These are phyloP conservation scores for Gossypium anomalum DNA, from an alignment of 345 rosid species.

Conservation along the genomic window DNA sequence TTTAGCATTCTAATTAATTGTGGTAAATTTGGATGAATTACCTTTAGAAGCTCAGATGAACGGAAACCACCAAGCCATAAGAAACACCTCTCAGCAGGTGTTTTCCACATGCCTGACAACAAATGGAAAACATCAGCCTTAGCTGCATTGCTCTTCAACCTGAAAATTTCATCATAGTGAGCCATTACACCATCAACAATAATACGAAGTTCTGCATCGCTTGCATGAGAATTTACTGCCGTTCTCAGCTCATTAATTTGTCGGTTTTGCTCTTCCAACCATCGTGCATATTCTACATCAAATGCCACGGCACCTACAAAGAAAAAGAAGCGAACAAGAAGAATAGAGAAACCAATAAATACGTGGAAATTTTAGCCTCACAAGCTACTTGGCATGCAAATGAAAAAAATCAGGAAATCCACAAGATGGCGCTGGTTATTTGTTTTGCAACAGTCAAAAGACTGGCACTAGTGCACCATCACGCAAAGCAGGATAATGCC, in stretches of 20 bases:
- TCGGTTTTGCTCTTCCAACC: conserved; percentile 86
- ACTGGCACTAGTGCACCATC: too few species aligned
- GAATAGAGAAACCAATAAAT: conserved; percentile 9
- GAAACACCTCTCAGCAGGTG: conserved; percentile 99
- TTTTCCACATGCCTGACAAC: conserved; percentile 98
- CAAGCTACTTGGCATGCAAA: background rate
- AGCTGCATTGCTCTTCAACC: conserved; percentile 91
- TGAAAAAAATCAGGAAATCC: background rate
- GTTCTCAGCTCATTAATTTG: conserved; percentile 88
- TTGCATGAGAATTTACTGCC: conserved; percentile 91
- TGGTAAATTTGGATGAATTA: conserved; percentile 17
- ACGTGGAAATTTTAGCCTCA: background rate
- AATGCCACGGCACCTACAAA: conserved; percentile 93
- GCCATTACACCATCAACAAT: conserved; percentile 80
- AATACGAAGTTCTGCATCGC: conserved; percentile 86
- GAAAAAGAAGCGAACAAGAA: background rate
- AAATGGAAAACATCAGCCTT: conserved; percentile 96
- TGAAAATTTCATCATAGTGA: conserved; percentile 90
- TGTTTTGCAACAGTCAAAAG: too few species aligned
- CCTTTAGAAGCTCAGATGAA: conserved; percentile 97
- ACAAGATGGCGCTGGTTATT: background rate
- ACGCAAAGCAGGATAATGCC: too few species aligned
- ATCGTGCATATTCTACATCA: conserved; percentile 88
- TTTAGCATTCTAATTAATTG: background rate
- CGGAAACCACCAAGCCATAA: conserved; percentile 99